Conservation (phyloP, 148 eudicot genomes). For the Camellia sinensis region DNA sequence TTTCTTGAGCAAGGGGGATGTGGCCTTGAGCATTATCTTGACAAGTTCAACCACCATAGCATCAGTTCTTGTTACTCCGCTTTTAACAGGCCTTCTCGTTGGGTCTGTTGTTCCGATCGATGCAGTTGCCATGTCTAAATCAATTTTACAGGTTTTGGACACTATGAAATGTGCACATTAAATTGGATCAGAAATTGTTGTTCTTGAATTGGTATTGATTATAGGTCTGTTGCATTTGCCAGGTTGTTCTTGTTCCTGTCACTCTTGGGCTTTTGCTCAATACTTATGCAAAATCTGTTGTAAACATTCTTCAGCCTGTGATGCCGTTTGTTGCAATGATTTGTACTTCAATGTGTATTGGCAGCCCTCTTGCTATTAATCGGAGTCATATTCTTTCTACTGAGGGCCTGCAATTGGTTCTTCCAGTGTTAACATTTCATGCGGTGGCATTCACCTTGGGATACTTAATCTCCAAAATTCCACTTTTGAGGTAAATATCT, state of each 20-base stretch:
- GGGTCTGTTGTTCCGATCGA: constrained; percentile 94
- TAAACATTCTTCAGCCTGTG: constrained; percentile 67
- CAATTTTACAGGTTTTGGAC: constrained; percentile 78
- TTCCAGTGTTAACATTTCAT: constrained; percentile 75
- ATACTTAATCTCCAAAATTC: constrained; percentile 78
- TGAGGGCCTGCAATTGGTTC: constrained; percentile 71
- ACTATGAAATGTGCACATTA: background rate
- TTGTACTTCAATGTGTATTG: constrained; percentile 91
- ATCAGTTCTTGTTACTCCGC: constrained; percentile 79
- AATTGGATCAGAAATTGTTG: background rate
- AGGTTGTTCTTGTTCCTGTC: constrained; percentile 87
- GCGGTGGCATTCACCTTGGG: constrained; percentile 68
- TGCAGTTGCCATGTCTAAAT: constrained; percentile 85
- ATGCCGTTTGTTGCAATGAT: constrained; percentile 93
- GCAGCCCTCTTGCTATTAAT: constrained; percentile 93
- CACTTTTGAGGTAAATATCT: constrained; percentile 44
- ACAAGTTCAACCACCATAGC: constrained; percentile 88
- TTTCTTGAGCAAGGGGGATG: constrained; percentile 90
- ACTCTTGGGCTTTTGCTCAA: constrained; percentile 72
- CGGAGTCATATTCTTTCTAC: constrained; percentile 65
- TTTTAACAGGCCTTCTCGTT: constrained; percentile 86
- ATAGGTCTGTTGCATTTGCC: constrained; percentile 5
- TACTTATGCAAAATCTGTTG: constrained; percentile 81
- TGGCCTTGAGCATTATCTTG: constrained; percentile 84
- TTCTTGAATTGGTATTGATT: background rate